Evolutionary conservation across 1,139 yeast genomes (phyloP).

Genomic region (Saccharomyces hybrid): DNA sequence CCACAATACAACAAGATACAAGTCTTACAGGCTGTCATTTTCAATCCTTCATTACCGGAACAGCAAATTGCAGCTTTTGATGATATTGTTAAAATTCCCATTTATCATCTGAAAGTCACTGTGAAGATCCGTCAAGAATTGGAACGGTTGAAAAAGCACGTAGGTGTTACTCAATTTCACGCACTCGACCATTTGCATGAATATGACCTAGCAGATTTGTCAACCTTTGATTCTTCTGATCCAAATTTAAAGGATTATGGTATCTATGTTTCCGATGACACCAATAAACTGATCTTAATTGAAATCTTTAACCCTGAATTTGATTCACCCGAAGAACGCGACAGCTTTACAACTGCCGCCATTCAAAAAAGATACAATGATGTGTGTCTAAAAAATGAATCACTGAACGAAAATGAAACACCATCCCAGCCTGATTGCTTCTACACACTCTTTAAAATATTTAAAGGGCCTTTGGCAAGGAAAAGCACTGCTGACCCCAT

Average conservation of each 20-base stretch:
- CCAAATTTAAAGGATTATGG: conserved; percentile 35
- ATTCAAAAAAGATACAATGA: conserved; percentile 35
- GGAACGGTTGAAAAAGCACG: conserved; percentile 21
- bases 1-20: conserved; percentile 23
- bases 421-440: conserved; percentile 52
- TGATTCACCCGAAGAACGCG: conserved; percentile 31
- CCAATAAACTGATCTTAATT: conserved; percentile 38
- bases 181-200: conserved; percentile 31
- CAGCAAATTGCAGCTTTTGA: conserved; percentile 9
- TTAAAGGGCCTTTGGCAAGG: conserved; percentile 51
- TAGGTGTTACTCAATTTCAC: conserved; percentile 31
- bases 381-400: conserved; percentile 28
- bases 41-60: conserved; percentile 12
- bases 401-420: conserved; percentile 18
- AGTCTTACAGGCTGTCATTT: conserved; percentile 25
- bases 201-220: conserved; percentile 34
- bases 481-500: conserved; percentile 38
- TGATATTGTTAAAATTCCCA: conserved; percentile 21
- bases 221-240: conserved; percentile 18
- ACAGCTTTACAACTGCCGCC: conserved; percentile 34
- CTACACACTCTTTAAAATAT: conserved; percentile 48
- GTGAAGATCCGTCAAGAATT: conserved; percentile 30
- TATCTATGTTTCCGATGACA: conserved; percentile 37
- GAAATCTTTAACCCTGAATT: conserved; percentile 41
- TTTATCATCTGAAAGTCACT: conserved; percentile 33